Base-by-base conservation (phyloP, 1,284 basidiomycete species). In the Apiotrichum akiyoshidainum region DNA sequence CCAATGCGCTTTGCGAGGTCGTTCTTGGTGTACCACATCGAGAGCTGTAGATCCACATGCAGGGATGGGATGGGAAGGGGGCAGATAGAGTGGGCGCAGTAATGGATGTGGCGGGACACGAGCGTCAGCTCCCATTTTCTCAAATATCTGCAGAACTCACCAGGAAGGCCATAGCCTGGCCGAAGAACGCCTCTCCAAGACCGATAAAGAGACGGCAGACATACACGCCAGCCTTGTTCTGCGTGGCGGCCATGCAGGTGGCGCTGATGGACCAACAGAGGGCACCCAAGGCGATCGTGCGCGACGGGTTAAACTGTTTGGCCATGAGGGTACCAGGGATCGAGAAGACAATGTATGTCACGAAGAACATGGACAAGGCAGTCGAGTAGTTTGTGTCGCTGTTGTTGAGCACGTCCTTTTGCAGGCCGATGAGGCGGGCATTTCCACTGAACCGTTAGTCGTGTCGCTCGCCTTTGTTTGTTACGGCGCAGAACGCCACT, bases 1-100 rank as follows among this genome's bases (percentile, higher is more conserved):
- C 76, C 76, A 54, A 80, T 68, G 5, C 80, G 74, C 55, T 78
- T 77, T 21, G 78, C 75, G 16, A 81, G 64, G 55, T 81, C 80
- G 1, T 53, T 46, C 64, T 78, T 78, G 39, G 68, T 76, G 70
- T 80, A 81, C 73, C 73, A 80, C 52, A 56, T 63, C 0, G 57
- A 56, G 16, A 66, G 60, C 58, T 70, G 69, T 39, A 31, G 3
- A 31, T 31, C 4, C 26, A 7, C 26, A 7, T 31, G 26, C 26
- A 31, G 26, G 26, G 7, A 31, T 31, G 26, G 26, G 7, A 7
- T 7, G 26, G 26, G 7, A 31, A 31, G 26, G 7, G 26, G 26
- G 26, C 26, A 31, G 7, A 31, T 31, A 31, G 7, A 31, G 26
- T 3, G 3, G 26, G 26, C 26, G 26, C 26, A 31, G 3, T 31